Conservation (phyloP, 225 moss, liverwort and hornwort genomes). For the Pseudisothecium myosuroides region DNA sequence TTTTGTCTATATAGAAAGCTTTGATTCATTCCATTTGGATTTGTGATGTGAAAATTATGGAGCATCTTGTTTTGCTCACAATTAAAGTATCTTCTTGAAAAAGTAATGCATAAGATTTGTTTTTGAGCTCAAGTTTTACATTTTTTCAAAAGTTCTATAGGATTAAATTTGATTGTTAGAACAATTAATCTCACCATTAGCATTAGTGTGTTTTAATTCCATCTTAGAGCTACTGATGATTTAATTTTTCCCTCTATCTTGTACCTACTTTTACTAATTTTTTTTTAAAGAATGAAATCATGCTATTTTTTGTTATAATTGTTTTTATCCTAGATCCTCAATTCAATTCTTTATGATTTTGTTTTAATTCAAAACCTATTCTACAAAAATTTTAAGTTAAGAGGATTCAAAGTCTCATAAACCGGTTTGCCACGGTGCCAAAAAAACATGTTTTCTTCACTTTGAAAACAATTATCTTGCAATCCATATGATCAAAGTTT, state of each 20-base stretch:
- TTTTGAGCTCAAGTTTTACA: background rate
- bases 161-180: background rate
- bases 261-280: background rate
- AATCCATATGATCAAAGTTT: background rate
- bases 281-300: background rate
- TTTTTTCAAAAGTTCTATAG: too few species aligned
- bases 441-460: background rate
- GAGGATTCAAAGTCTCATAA: background rate
- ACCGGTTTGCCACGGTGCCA: too few species aligned
- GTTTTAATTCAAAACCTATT: background rate
- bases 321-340: background rate
- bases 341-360: background rate
- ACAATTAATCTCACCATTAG: background rate
- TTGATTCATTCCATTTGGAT: too few species aligned
- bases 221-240: too few species aligned
- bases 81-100: background rate
- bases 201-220: too few species aligned
- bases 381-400: background rate
- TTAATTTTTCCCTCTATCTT: background rate
- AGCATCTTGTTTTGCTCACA: background rate
- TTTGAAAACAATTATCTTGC: background rate
- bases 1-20: too few species aligned
- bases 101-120: fast-evolving
- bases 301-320: too few species aligned
- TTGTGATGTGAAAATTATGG: too few species aligned